phyloP scores from a whole-genome alignment of 1,284 basidiomycete species.

The Athelia psychrophila region DNA sequence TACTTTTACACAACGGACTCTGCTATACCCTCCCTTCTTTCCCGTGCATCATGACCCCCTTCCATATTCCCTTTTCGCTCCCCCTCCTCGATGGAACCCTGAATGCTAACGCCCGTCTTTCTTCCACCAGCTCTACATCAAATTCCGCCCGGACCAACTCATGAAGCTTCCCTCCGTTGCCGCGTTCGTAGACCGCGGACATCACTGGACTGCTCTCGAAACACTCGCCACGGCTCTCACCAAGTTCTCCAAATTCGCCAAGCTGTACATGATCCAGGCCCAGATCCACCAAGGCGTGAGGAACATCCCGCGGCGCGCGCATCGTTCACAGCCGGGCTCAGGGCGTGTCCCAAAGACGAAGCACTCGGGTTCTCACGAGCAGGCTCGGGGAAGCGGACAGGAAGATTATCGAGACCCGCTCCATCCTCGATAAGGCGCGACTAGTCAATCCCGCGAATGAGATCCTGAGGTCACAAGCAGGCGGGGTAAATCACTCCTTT shows the following conservation, averaged over 20 bases:
- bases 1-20: too few species aligned
- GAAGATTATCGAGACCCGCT: constrained; percentile 90
- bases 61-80: too few species aligned
- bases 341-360: constrained; percentile 79
- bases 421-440: constrained; percentile 88
- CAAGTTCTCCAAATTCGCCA: constrained; percentile 86
- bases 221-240: constrained; percentile 73
- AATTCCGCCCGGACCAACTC: too few species aligned
- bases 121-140: too few species aligned
- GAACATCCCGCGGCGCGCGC: constrained; percentile 69
- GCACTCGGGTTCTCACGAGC: constrained; percentile 89
- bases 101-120: too few species aligned
- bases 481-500: constrained; percentile 91
- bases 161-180: too few species aligned
- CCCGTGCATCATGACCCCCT: too few species aligned
- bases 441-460: constrained; percentile 84
- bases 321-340: constrained; percentile 79
- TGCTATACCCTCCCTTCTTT: too few species aligned
- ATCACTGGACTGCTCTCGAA: constrained; percentile 73
- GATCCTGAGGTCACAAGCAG: constrained; percentile 86
- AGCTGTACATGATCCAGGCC: constrained; percentile 96
- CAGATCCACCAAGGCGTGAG: constrained; percentile 75
- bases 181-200: too few species aligned
- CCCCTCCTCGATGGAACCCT: too few species aligned
- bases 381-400: constrained; percentile 86